phyloP scores from a whole-genome alignment of 306 rosid genomes.

The Rosa rugosa region DNA sequence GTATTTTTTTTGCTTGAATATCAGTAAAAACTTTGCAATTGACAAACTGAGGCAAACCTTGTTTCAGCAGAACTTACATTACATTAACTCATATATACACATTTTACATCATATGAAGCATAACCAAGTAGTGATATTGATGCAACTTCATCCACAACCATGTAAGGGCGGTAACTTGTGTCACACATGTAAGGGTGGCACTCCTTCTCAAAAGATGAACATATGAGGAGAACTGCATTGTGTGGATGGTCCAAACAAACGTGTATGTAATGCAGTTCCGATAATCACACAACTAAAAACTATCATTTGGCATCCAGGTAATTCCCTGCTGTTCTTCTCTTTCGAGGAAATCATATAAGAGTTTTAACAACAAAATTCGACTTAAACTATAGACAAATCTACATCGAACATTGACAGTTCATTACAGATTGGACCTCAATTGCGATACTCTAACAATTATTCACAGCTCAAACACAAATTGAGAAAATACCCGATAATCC shows the following conservation, averaged over 20 bases:
- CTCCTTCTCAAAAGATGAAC: slow-evolving; percentile 87
- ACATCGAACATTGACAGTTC: not conserved
- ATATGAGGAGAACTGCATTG: slow-evolving; percentile 88
- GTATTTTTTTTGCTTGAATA: no score
- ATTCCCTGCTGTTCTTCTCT: not conserved
- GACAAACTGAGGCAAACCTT: no score
- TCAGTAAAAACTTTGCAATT: no score
- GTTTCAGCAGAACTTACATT: no score
- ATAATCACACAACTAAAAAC: not conserved
- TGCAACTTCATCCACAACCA: no score
- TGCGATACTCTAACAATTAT: not conserved
- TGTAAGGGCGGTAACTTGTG: slow-evolving; percentile 97
- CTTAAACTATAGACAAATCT: not conserved
- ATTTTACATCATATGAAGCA: no score
- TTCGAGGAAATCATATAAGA: not conserved
- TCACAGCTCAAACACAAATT: slow-evolving; percentile 5
- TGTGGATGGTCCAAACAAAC: slow-evolving; percentile 99
- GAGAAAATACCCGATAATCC: not conserved
- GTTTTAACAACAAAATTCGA: not conserved
- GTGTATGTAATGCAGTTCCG: no score
- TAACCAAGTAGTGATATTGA: no score
- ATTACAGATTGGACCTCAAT: not conserved
- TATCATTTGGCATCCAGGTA: not conserved
- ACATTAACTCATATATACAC: no score
- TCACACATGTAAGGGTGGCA: slow-evolving; percentile 99